Evolutionary conservation across 1,284 basidiomycete species (phyloP).

Genomic region (Pterulicium gracile): DNA sequence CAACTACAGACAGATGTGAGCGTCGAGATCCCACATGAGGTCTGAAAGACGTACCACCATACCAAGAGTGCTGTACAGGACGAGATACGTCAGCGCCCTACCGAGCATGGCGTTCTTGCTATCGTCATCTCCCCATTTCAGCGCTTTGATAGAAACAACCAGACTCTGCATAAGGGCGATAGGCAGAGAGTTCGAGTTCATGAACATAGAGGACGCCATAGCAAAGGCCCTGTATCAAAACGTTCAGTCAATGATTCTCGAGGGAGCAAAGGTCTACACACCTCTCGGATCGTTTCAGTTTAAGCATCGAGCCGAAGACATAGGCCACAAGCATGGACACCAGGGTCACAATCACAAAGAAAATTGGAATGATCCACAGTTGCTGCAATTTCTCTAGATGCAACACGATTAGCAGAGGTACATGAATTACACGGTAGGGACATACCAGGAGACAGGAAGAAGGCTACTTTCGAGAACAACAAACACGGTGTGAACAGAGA

Average conservation of each 20-base stretch:
- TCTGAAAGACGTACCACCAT: slow-evolving; percentile 61
- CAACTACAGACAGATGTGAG: slow-evolving; percentile 35
- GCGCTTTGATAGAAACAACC: slow-evolving; percentile 72
- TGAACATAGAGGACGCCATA: slow-evolving; percentile 79
- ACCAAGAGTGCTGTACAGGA: slow-evolving; percentile 86
- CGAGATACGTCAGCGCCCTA: slow-evolving; percentile 85
- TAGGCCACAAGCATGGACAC: slow-evolving; percentile 51
- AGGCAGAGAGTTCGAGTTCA: slow-evolving; percentile 90
- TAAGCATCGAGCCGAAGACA: slow-evolving; percentile 36
- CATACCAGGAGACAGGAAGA: slow-evolving; percentile 62
- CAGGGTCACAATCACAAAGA: slow-evolving; percentile 63
- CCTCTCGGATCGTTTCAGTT: slow-evolving; percentile 55
- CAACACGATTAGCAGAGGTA: slow-evolving; percentile 6
- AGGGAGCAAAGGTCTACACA: slow-evolving; percentile 16
- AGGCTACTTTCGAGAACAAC: slow-evolving; percentile 89
- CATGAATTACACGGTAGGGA: slow-evolving; percentile 3
- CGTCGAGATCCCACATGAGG: slow-evolving; percentile 1
- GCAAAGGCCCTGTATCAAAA: slow-evolving; percentile 56
- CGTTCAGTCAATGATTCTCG: slow-evolving; percentile 4
- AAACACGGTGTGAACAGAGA: slow-evolving; percentile 89
- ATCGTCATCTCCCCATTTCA: slow-evolving; percentile 80
- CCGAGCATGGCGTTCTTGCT: slow-evolving; percentile 84
- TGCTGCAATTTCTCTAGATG: slow-evolving; percentile 71
- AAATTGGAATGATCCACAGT: slow-evolving; percentile 86
- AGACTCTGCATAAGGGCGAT: slow-evolving; percentile 89